These are phyloP conservation scores for Linaria vulgaris DNA, from an alignment of 257 asterid genomes.

Conservation along the genomic window DNA sequence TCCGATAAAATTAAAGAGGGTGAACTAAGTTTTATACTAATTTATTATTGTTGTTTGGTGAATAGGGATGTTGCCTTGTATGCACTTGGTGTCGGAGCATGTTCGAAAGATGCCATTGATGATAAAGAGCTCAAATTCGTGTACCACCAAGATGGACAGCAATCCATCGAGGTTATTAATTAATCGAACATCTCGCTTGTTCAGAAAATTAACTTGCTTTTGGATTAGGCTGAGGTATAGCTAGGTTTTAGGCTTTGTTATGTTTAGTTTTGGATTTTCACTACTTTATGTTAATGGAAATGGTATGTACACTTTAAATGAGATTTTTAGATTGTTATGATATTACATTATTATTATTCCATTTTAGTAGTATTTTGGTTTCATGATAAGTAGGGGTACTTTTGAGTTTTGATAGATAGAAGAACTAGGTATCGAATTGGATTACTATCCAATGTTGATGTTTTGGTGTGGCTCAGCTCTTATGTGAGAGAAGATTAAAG, in stretches of 20 bases:
- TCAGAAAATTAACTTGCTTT: too few species aligned
- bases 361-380: background rate
- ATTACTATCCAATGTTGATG: background rate
- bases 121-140: constrained; percentile 87
- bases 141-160: constrained; percentile 84
- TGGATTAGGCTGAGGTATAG: too few species aligned
- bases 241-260: constrained; percentile 13
- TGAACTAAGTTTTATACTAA: too few species aligned
- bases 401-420: constrained; percentile 10
- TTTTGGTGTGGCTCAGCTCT: constrained; percentile 15
- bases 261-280: background rate
- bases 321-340: too few species aligned
- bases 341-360: too few species aligned
- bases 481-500: background rate
- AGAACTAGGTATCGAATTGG: background rate
- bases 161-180: constrained; percentile 58
- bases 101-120: constrained; percentile 70
- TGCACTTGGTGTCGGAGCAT: constrained; percentile 63
- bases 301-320: too few species aligned
- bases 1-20: too few species aligned
- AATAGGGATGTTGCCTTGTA: constrained; percentile 59
- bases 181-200: too few species aligned
- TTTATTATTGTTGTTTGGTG: constrained; percentile 23
- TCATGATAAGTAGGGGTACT: too few species aligned
- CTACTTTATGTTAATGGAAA: background rate